Percentiles rank a stretch among this genome's conserved stretches.
phyloP scores from a whole-genome alignment of 106 monocot genomes.

The Hemerocallis citrina region DNA sequence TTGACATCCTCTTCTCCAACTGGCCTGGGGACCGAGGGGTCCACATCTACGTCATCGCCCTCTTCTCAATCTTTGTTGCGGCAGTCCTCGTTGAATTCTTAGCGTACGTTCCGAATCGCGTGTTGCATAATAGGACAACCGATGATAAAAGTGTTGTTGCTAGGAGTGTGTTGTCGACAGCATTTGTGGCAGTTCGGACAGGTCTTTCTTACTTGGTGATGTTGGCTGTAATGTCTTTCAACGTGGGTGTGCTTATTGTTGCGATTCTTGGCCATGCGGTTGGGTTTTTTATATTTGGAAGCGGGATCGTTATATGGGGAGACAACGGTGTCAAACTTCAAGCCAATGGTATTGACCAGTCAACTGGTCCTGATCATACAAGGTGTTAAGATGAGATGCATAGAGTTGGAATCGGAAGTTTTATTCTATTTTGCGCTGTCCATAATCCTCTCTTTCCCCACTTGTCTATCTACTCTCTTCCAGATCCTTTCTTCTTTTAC shows the following conservation, averaged over 20 bases:
- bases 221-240: slow-evolving; percentile 22
- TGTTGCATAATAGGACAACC: neutral
- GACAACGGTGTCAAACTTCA: no score
- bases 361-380: no score
- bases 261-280: slow-evolving; percentile 7
- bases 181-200: neutral
- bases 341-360: no score
- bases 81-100: slow-evolving; percentile 15
- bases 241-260: slow-evolving; percentile 14
- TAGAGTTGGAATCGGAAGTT: no score
- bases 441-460: no score
- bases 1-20: slow-evolving; percentile 25
- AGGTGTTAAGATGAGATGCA: no score
- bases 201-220: slow-evolving; percentile 11
- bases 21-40: slow-evolving; percentile 22
- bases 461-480: no score
- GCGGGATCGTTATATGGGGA: neutral
- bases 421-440: no score
- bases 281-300: slow-evolving; percentile 1
- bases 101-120: neutral
- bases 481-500: no score
- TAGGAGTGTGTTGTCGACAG: neutral
- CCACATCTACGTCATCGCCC: slow-evolving; percentile 7
- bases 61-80: slow-evolving; percentile 5
- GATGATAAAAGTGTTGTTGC: neutral